Percentiles rank a stretch among this genome's conserved stretches.
Conservation (phyloP, 176 grass and related monocot species). For the Panicum miliaceum region DNA sequence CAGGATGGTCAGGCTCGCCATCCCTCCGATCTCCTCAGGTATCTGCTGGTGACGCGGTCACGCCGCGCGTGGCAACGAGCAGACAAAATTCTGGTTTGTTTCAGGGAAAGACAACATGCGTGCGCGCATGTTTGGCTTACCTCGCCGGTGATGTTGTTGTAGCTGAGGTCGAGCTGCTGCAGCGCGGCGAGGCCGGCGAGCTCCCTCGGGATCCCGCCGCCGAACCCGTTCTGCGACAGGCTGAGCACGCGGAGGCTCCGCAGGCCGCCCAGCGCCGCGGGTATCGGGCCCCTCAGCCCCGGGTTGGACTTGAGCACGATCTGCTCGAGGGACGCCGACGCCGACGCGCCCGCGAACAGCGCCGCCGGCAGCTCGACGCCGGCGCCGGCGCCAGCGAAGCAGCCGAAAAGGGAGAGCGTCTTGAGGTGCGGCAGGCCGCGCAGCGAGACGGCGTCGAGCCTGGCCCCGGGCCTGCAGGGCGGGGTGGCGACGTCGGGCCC, state of each 20-base stretch:
- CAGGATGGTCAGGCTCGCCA: slow-evolving; percentile 72
- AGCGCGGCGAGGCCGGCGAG: slow-evolving; percentile 49
- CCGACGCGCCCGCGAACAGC: slow-evolving; percentile 58
- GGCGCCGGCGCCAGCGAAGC: slow-evolving; percentile 36
- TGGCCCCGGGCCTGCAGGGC: slow-evolving; percentile 56
- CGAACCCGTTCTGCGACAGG: slow-evolving; percentile 73
- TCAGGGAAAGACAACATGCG: not conserved
- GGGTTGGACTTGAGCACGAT: slow-evolving; percentile 77
- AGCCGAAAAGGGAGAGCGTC: slow-evolving; percentile 72
- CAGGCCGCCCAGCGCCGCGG: slow-evolving; percentile 44
- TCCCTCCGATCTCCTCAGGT: slow-evolving; percentile 54
- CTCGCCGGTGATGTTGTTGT: slow-evolving; percentile 68
- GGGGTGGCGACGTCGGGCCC: slow-evolving; percentile 73
- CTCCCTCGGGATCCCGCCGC: slow-evolving; percentile 60
- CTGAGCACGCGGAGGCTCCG: slow-evolving; percentile 61
- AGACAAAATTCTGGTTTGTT: not conserved
- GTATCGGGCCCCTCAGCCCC: slow-evolving; percentile 56
- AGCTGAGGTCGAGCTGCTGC: slow-evolving; percentile 83
- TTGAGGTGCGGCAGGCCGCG: slow-evolving; percentile 72
- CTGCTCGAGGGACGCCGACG: slow-evolving; percentile 61
- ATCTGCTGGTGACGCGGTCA: not conserved
- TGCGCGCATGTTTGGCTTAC: not conserved
- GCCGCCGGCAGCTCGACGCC: slow-evolving; percentile 48
- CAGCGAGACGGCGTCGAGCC: slow-evolving; percentile 49
- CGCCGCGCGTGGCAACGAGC: not conserved